Evolutionary conservation across 495 filamentous ascomycete species (phyloP).

Genomic region (Clavariopsis aquatica): DNA sequence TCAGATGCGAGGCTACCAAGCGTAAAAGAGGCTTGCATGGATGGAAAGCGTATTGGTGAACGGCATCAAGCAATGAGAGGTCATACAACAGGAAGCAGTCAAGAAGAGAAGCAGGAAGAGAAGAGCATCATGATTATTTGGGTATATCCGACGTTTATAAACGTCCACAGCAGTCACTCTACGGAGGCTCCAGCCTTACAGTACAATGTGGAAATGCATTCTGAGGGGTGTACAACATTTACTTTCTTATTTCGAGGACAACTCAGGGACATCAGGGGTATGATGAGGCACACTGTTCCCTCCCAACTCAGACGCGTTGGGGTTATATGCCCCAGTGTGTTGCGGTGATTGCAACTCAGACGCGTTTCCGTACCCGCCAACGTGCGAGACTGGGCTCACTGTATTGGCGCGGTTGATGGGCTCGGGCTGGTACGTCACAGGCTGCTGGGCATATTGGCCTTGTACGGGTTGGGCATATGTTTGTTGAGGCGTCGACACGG

Average conservation of each 20-base stretch:
- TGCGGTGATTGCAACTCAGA: slow-evolving; percentile 16
- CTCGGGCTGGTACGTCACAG: slow-evolving; percentile 14
- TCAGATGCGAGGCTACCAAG: too few species aligned
- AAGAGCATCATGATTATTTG: too few species aligned
- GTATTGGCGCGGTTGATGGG: slow-evolving; percentile 23
- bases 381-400: slow-evolving; percentile 23
- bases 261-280: neutral
- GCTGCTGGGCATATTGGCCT: slow-evolving; percentile 17
- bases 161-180: too few species aligned
- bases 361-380: slow-evolving; percentile 4
- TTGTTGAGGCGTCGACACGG: slow-evolving; percentile 7
- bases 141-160: too few species aligned
- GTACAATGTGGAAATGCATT: neutral
- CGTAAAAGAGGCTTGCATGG: neutral
- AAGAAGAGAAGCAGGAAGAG: too few species aligned
- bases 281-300: neutral
- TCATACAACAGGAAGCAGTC: too few species aligned
- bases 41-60: neutral
- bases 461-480: slow-evolving; percentile 25
- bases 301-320: slow-evolving; percentile 15
- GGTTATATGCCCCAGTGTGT: slow-evolving; percentile 1
- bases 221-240: neutral
- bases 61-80: too few species aligned
- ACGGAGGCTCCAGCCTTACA: too few species aligned
- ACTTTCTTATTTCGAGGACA: neutral